phyloP scores from a whole-genome alignment of 495 filamentous ascomycete species.

The Lasiosphaeria ovina region DNA sequence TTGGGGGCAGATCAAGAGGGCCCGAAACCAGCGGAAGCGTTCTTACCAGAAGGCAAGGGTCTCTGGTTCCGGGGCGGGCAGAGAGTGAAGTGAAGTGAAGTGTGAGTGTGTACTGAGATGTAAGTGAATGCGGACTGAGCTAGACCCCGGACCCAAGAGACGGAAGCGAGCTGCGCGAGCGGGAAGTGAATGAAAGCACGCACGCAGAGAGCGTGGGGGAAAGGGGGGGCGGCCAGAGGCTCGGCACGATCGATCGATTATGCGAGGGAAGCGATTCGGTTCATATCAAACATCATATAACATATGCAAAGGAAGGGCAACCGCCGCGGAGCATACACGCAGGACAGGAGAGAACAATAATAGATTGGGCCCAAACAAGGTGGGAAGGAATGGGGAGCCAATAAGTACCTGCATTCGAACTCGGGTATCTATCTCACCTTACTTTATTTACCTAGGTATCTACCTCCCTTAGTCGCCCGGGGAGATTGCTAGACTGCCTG shows the following conservation, averaged over 20 bases:
- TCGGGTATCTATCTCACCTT: too few species aligned
- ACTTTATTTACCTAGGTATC: too few species aligned
- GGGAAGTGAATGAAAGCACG: not conserved
- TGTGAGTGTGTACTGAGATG: not conserved
- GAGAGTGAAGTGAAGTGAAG: not conserved
- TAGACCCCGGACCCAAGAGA: not conserved
- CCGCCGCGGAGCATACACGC: not conserved
- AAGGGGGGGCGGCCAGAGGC: not conserved
- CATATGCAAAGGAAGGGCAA: not conserved
- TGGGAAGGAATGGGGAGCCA: too few species aligned
- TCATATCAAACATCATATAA: not conserved
- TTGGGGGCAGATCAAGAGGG: constrained; percentile 18
- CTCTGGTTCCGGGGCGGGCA: constrained; percentile 22
- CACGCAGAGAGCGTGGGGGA: constrained; percentile 6
- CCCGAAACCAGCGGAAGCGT: constrained; percentile 29
- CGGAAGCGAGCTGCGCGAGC: constrained; percentile 1
- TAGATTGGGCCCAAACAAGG: not conserved
- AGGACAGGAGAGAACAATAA: not conserved
- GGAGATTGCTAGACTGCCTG: too few species aligned
- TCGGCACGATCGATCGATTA: not conserved
- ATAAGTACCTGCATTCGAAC: too few species aligned
- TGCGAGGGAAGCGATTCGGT: not conserved
- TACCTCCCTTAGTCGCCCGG: too few species aligned
- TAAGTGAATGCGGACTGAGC: not conserved
- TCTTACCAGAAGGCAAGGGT: constrained; percentile 24